A percentile compares a stretch with the other conserved stretches of the same genome.
Evolutionary conservation across 164 flowering plant species (phyloP).

Genomic region (Euptelea pleiosperma): DNA sequence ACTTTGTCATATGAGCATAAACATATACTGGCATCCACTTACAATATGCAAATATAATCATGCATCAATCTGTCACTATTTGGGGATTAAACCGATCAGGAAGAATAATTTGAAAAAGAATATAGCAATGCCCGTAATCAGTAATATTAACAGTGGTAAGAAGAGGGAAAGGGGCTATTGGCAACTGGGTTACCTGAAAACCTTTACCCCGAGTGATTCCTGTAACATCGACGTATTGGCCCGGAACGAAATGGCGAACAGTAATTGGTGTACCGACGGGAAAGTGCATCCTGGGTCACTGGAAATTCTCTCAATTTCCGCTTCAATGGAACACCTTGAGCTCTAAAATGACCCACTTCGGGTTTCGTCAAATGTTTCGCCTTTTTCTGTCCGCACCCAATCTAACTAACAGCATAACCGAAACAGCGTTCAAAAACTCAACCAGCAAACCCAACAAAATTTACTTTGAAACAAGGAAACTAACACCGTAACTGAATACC

Average conservation of each 20-base stretch:
- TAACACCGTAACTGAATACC: neutral
- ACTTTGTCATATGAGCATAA: no score
- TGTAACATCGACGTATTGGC: constrained; percentile 86
- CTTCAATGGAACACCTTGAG: constrained; percentile 92
- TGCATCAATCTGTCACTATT: neutral
- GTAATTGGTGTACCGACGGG: constrained; percentile 77
- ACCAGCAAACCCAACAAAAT: constrained; percentile 1
- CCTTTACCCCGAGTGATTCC: constrained; percentile 94
- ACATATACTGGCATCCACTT: neutral
- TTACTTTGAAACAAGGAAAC: neutral
- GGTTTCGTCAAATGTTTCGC: constrained; percentile 88
- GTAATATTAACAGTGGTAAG: neutral
- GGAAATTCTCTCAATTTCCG: constrained; percentile 93
- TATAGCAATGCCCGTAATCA: neutral
- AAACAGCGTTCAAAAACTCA: neutral
- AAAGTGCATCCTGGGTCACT: constrained; percentile 87
- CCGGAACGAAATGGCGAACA: constrained; percentile 96
- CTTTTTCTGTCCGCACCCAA: constrained; percentile 96
- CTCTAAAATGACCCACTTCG: constrained; percentile 96
- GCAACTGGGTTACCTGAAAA: constrained; percentile 63
- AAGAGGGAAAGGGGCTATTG: neutral
- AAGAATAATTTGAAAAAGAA: neutral
- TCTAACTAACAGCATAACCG: constrained; percentile 50
- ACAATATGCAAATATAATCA: neutral
- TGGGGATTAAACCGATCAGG: neutral